Base-by-base conservation (phyloP, 2,329 filamentous ascomycete genomes). In the Verticillium nonalfalfae region DNA sequence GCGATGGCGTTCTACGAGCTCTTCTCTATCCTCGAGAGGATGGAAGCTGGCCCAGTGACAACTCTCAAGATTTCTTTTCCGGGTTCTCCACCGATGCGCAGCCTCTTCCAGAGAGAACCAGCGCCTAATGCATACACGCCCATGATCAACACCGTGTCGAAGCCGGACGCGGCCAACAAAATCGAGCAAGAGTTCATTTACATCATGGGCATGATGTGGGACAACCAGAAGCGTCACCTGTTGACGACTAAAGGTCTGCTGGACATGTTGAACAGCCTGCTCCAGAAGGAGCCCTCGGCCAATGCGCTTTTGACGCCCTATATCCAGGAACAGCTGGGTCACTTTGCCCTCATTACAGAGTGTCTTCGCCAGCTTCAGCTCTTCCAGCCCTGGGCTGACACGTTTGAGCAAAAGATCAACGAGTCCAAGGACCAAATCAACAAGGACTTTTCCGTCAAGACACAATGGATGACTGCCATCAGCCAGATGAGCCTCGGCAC, bases 251-350 rank as follows among this genome's bases (percentile, higher is more conserved):
- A 74, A 2, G 66, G 67, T 4, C 34, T 79, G 1, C 63, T 83
- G 13, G 81, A 85, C 62, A 80, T 84, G 65, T 67, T 84, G 1
- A 79, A 80, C 31, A 75, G 77, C 7, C 69, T 81, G 3, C 61
- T 81, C 1, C 64, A 76, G 59, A 64, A 68, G 1, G 76, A 82
- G 6, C 66, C 70, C 1, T 62, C 69, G 7, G 74, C 73, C 0
- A 68, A 69, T 18, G 69, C 70, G 1, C 63, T 81, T 6, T 61
- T 83, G 1, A 78, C 81, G 0, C 52, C 72, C 0, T 70, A 65
- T 14, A 64, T 81, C 0, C 72, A 71, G 1, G 60, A 60, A 0
- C 50, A 74, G 0, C 72, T 85, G 7, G 75, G 76, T 2, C 76
- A 82, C 15, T 68, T 84, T 0, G 75, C 79, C 2, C 75, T 85